Base-by-base conservation (phyloP, 2,329 filamentous ascomycete genomes). In the Cladosporium cucumerinum region DNA sequence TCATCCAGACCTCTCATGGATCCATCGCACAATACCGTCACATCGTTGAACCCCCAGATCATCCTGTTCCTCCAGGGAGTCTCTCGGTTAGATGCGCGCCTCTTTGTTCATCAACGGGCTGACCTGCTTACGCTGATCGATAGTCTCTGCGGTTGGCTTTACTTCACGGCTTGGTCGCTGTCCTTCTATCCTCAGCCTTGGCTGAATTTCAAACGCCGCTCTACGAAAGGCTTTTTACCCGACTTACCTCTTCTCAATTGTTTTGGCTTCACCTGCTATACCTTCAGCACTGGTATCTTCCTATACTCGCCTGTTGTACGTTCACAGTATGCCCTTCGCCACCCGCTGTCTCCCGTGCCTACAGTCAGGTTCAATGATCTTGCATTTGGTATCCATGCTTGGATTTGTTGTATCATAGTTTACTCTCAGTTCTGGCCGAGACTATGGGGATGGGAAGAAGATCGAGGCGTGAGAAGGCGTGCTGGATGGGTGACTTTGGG, bases 111-210 rank as follows among this genome's bases (percentile, higher is more conserved):
- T n/a, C n/a, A n/a, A n/a, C n/a, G n/a, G n/a, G n/a, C n/a, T n/a
- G n/a, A n/a, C n/a, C n/a, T n/a, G n/a, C n/a, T n/a, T n/a, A n/a
- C n/a, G n/a, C n/a, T n/a, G n/a, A n/a, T n/a, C n/a, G n/a, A n/a
- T n/a, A 73, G 72, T 60, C 52, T 74, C n/a, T 72, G 69, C 52
- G 72, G 74, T 25, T 74, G 71, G 72, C 58, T 72, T 10, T 74
- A 73, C 63, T 68, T 72, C 54, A 62, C 66, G 4, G 66, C 63
- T 25, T 78, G 94, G 94, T 94, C 91, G 14, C 80, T 89, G 18
- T 96, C 92, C 18, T 98, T 97, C 80, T 98, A 98, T 76, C 93
- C 94, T 1, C 95, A 98, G 76, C 87, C 90, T 6, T 79, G 96
- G 66, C 85, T 92, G 67, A 98, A 97, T 82, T 89, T 84, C 76